Base-by-base conservation (phyloP, 768 basidiomycete genomes). In the Naganishia randhawae region DNA sequence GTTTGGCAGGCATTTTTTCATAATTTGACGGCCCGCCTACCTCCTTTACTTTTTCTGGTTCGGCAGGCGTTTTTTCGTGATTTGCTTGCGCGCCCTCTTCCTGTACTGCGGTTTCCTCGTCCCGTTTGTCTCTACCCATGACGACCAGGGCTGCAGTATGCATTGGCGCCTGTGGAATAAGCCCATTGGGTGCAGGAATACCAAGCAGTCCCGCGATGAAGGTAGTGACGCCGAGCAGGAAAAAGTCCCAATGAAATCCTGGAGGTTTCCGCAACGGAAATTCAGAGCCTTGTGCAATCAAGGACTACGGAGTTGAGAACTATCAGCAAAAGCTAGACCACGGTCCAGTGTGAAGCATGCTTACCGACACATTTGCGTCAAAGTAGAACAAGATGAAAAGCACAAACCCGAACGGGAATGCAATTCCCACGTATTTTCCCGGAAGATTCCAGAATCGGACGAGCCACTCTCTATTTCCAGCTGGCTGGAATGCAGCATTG, bases 361-460 rank as follows among this genome's bases (percentile, higher is more conserved):
- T 73, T 77, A 91, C 90, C 53, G 91, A 93, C 63, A 93, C 90
- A 73, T 94, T 94, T 72, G 93, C 90, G 71, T 97, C 92, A 72
- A 96, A 96, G 83, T 93, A 93, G 81, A 97, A 95, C 50, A 96
- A 81, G 27, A 95, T 85, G 86, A 90, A 96, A 6, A 98, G 82
- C 25, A 92, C 82, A 48, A 93, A 79, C 2, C 93, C 94, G 73
- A 96, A 96, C 0, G 92, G 93, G 50, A 93, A 82, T 0, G 92
- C 90, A 32, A 91, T 87, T 13, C 88, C 90, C 3, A 94, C 88
- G 89, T 91, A 96, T 80, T 90, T 91, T 0, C 84, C 87, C 22
- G 89, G 88, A 2, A 96, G 82, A 70, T 92, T 81, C 94, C 92
- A 96, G 75, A 95, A 96, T 33, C 77, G 84, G 13, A 96, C 90